Evolutionary conservation across 345 rosid species (phyloP), one percentile per base, ranked within the genome.

Genomic region (Eucalyptus curtisii): DNA sequence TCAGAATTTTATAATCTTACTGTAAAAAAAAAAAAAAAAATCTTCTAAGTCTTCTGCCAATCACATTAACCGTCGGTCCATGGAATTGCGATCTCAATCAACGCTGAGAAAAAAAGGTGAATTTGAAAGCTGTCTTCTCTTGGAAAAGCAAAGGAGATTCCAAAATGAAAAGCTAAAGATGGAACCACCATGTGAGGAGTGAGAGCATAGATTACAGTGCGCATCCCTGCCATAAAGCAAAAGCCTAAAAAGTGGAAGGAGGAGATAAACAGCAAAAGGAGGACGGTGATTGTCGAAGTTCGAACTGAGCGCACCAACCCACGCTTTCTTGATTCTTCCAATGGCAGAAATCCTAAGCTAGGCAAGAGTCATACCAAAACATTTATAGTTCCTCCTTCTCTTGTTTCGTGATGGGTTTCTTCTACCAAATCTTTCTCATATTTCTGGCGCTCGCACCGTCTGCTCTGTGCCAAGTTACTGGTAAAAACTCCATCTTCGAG

Each of bases 391-490:
- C 79, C 89, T 42, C 33, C 88, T 85, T 90, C 87, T 87, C 88
- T 86, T 45, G 84, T 86, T 71, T 89, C 91, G 48, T 64, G 87
- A 95, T 97, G 99, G 97, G 93, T 92, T 90, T 92, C 66, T 88
- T 86, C 93, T 88, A 88, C 88, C 92, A 59, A 90, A 88, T 90
- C 44, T 89, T 93, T 86, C 59, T 91, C 88, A 85, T 94, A 79
- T 91, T 42, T 89, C 87, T 92, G 15, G 90, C 93, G 91, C 79
- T 91, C 57, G n/a, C 91, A 47, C 90, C 95, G 50, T 90, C 86
- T 90, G 94, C 88, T 89, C 50, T 88, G 42, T 92, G 93, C 80
- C 98, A 96, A 92, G 92, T 94, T 76, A 53, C 94, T 94, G 97
- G 97, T 95, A 92, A 82, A 90, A 86, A 87, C 61, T 79, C 31